Evolutionary conservation across 169 alveolate genomes (phyloP).

Genomic region (Eimeria maxima): DNA sequence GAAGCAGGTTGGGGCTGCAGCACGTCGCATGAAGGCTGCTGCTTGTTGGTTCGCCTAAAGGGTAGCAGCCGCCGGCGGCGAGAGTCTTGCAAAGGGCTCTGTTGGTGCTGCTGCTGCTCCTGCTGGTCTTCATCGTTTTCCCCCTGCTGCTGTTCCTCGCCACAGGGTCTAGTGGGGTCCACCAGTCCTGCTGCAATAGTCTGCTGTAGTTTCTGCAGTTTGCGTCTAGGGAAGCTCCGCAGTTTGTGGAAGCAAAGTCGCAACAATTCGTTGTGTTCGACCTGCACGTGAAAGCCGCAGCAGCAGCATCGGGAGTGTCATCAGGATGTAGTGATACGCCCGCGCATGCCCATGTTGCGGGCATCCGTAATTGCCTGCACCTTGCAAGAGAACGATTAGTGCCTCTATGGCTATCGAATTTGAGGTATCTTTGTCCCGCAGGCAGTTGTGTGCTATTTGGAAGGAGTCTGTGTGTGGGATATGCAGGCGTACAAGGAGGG

Average conservation of each 20-base stretch:
- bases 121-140: constrained; percentile 12
- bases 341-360: no score
- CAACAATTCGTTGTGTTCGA: constrained; percentile 74
- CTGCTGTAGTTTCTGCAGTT: constrained; percentile 41
- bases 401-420: no score
- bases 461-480: no score
- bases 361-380: no score
- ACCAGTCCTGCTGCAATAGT: constrained; percentile 54
- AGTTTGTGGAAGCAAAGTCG: constrained; percentile 28
- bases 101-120: background rate
- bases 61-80: constrained; percentile 43
- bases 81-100: background rate
- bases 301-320: background rate
- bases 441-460: no score
- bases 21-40: constrained; percentile 48
- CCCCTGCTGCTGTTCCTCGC: constrained; percentile 8
- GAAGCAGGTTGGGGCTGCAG: background rate
- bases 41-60: background rate
- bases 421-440: no score
- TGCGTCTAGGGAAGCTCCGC: constrained; percentile 70
- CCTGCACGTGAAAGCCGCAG: constrained; percentile 41
- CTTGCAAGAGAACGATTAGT: no score
- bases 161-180: background rate
- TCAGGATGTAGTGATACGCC: no score
- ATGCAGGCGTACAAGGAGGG: constrained; percentile 46